phyloP scores from a whole-genome alignment of 1,284 basidiomycete species.

The Hymenochaete sp. region DNA sequence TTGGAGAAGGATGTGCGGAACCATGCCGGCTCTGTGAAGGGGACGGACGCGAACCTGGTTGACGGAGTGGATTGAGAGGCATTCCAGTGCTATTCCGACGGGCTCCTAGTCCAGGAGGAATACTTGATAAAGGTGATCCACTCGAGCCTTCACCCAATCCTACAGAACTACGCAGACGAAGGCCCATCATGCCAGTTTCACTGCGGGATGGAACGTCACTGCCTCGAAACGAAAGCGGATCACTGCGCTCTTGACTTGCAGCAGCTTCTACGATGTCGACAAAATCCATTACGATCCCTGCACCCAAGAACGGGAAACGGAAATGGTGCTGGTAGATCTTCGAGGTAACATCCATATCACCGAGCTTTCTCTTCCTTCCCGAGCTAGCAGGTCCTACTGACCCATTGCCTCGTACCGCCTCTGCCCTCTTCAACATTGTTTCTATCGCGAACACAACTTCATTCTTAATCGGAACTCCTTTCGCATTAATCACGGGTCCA shows the following conservation, averaged over 20 bases:
- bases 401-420: not conserved
- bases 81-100: no score
- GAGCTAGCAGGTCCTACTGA: slow-evolving; percentile 23
- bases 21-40: no score
- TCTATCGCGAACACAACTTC: slow-evolving; percentile 40
- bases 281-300: slow-evolving; percentile 24
- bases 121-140: no score
- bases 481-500: slow-evolving; percentile 13
- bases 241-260: not conserved
- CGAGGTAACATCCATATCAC: slow-evolving; percentile 32
- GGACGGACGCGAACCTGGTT: no score
- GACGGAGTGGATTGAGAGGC: no score
- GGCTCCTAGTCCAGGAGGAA: no score
- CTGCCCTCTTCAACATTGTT: slow-evolving; percentile 35
- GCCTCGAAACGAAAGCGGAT: no score
- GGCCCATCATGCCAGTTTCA: no score
- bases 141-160: no score
- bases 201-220: no score
- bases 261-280: not conserved
- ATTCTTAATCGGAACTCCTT: slow-evolving; percentile 18
- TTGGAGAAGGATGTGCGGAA: no score
- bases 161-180: no score
- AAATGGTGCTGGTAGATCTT: slow-evolving; percentile 28
- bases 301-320: slow-evolving; percentile 39
- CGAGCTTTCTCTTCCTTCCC: slow-evolving; percentile 45